Evolutionary conservation across 108 stramenopile species (phyloP).

Genomic region (Skeletonema menzelii): DNA sequence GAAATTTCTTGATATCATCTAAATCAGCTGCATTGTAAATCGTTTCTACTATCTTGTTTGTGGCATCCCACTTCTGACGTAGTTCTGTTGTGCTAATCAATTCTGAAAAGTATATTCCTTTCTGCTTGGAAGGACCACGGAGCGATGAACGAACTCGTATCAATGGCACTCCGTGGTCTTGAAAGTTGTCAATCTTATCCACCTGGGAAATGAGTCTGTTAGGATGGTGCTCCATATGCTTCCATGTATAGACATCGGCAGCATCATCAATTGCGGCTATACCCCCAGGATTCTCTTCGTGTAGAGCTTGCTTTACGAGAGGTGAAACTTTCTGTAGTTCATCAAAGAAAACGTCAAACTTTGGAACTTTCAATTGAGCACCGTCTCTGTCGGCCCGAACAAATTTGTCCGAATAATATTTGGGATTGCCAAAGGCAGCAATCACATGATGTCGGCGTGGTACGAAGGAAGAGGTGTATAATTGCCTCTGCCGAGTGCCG

Average conservation of each 20-base stretch:
- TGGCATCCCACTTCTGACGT: constrained; percentile 43
- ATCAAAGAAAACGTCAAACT: constrained; percentile 38
- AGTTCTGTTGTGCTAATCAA: constrained; percentile 5
- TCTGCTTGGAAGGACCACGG: constrained; percentile 27
- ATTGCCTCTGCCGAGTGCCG: background rate
- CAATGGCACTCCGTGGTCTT: constrained; percentile 28
- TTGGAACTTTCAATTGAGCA: constrained; percentile 32
- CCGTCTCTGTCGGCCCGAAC: constrained; percentile 30
- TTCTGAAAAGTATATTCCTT: constrained; percentile 35
- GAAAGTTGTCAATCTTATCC: constrained; percentile 51
- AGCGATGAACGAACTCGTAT: constrained; percentile 40
- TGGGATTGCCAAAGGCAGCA: constrained; percentile 36
- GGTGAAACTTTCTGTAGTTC: constrained; percentile 38
- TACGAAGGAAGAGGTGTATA: background rate
- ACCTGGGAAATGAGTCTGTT: constrained; percentile 33
- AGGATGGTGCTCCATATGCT: constrained; percentile 27
- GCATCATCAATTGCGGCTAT: constrained; percentile 21
- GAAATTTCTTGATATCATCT: constrained; percentile 15
- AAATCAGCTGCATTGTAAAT: constrained; percentile 33
- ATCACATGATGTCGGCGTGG: background rate
- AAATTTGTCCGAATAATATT: constrained; percentile 24
- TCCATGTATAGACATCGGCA: constrained; percentile 43
- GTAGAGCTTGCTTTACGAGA: constrained; percentile 37
- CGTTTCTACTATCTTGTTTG: constrained; percentile 35
- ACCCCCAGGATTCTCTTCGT: constrained; percentile 18